Evolutionary conservation across 306 rosid genomes (phyloP), one percentile per base, ranked within the genome.

Genomic region (Bauhinia variegata): DNA sequence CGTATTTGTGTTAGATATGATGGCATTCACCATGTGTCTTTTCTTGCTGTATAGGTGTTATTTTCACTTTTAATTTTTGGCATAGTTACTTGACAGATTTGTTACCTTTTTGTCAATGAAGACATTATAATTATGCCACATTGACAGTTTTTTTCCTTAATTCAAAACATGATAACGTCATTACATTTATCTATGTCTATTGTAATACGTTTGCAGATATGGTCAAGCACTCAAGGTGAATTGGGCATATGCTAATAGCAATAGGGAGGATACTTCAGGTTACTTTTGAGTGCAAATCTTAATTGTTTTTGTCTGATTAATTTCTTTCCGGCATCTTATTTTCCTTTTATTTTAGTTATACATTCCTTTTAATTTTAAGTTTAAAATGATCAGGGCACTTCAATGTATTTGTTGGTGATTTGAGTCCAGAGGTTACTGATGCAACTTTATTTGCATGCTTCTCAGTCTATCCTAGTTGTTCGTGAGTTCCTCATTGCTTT

Each of bases 371-470:
- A 42, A 82, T 80, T 68, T 23, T 68, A 48, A 70, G 77, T 80
- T 78, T 70, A 80, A 79, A 80, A 80, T 81, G 75, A 61, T 77
- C 85, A 84, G 88, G 88, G 68, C 88, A 84, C 83, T 84, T 77
- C 85, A 84, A 80, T 78, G 54, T 84, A 58, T 84, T 84, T 84
- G 82, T 84, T 11, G 88, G 88, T 80, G 88, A 84, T 84, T 68
- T 65, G 32, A 65, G 70, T 65, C 58, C 70, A 31, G 70, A 65
- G 70, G 70, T 65, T 49, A 65, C 70, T 65, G 70, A 65, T 65
- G 70, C 70, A 3, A 65, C 70, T 6, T 65, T 65, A 8, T 65
- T 65, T 50, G 70, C 70, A 1, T 65, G 70, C 59, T 65, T 65
- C 47, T 65, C 70, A 9, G 70, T 65, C 31, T 65, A 65, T 65